phyloP scores from a whole-genome alignment of 208 protist species.

The Crithidia sp. region DNA sequence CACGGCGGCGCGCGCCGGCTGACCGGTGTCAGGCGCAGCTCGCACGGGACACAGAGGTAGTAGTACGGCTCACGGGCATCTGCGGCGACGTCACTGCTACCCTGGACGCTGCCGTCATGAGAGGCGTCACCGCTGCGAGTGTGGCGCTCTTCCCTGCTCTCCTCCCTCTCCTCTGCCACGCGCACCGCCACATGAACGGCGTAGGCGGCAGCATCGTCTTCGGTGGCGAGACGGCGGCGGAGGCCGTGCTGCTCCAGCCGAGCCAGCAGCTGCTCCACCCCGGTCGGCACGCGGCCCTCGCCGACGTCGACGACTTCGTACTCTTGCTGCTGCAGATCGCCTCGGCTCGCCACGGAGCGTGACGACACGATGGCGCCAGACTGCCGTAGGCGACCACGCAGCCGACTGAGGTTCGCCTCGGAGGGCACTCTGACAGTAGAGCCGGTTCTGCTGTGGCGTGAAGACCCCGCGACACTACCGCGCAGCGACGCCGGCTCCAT shows the following conservation, averaged over 20 bases:
- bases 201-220: slow-evolving; percentile 41
- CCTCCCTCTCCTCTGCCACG: neutral
- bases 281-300: slow-evolving; percentile 49
- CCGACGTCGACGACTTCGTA: slow-evolving; percentile 74
- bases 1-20: slow-evolving; percentile 41
- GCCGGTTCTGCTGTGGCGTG: neutral
- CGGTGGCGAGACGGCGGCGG: slow-evolving; percentile 52
- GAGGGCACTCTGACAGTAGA: slow-evolving; percentile 8
- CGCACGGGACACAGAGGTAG: slow-evolving; percentile 88
- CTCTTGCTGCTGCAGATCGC: slow-evolving; percentile 16
- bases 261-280: slow-evolving; percentile 71
- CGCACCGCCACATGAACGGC: slow-evolving; percentile 16
- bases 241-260: slow-evolving; percentile 87
- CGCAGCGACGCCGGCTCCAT: neutral
- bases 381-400: slow-evolving; percentile 45
- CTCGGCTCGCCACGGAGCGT: slow-evolving; percentile 53
- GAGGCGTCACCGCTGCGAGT: neutral
- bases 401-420: slow-evolving; percentile 18
- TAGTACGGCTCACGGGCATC: slow-evolving; percentile 68
- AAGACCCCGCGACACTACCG: neutral
- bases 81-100: too few relatives aligned
- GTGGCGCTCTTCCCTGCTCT: neutral
- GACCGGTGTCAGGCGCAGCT: slow-evolving; percentile 62
- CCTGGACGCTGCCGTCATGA: too few relatives aligned
- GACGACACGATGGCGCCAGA: slow-evolving; percentile 63